Evolutionary conservation across 352 stramenopile genomes (phyloP), one percentile per base, ranked within the genome.

Genomic region (Pythium pyrilobum): DNA sequence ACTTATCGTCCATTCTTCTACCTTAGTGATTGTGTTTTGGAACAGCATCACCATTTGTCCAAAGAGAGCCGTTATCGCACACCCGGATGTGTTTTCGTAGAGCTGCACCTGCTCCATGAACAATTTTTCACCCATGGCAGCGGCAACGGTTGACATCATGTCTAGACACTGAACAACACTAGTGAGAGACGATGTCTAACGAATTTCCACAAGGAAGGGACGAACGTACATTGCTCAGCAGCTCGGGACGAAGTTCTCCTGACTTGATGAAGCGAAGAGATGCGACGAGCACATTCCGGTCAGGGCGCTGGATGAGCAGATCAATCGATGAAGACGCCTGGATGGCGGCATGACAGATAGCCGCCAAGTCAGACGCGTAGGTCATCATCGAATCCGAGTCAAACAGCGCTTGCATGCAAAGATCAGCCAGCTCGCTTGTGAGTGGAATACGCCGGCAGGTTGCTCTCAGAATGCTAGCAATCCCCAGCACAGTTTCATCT

Each of bases 351-450:
- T 52, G 51, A 12, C 41, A 52, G 5, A 59, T 28, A 7, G 31
- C 33, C 24, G 51, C 41, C 31, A 59, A 37, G 20, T 62, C 44
- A 3, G 33, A 50, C 9, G 34, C 37, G 29, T 56, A 62, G 1
- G 44, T 51, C 44, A 55, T 55, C 36, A 62, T 48, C 1, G 37
- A 25, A 31, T 62, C 54, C n/a, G 54, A 48, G 28, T 39, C 29
- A n/a, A 46, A 49, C 3, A 62, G 28, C 9, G 45, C 46, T 7
- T 44, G 28, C 15, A 62, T 37, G 16, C 43, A 43, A 13, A 37
- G 43, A 21, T 52, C 27, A 13, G 28, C 21, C 18, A 54, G 53
- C 1, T 15, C 18, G 3, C 28, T 21, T 7, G 50, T 57, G 3
- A 61, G 15, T 7, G 32, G 25, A 4, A 49, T 0, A 13, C 29